phyloP scores from a whole-genome alignment of 345 rosid genomes.

The Dipteronia dyeriana region DNA sequence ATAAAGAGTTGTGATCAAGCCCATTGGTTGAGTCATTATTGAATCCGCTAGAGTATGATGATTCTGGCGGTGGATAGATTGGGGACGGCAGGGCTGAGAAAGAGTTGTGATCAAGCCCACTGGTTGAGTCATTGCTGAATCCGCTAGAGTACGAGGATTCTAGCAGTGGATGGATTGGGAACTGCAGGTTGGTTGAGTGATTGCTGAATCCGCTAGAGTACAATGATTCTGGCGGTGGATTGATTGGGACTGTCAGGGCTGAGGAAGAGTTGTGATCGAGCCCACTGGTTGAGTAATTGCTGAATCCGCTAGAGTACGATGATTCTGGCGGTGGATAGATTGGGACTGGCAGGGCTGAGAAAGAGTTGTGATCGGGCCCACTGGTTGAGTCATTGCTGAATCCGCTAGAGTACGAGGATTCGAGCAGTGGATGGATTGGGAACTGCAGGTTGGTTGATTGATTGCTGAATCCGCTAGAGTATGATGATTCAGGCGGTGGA shows the following conservation, averaged over 20 bases:
- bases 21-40: neutral
- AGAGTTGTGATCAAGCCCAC: neutral
- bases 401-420: neutral
- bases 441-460: too few species aligned
- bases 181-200: too few species aligned
- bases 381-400: neutral
- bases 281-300: neutral
- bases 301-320: neutral
- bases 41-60: neutral
- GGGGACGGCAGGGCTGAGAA: neutral
- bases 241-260: too few species aligned
- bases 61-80: neutral
- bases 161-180: neutral
- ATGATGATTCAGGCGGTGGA: neutral
- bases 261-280: neutral
- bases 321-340: neutral
- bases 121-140: neutral
- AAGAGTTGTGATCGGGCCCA: neutral
- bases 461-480: too few species aligned
- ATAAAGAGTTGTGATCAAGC: neutral
- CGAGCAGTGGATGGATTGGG: neutral
- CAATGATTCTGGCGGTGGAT: too few species aligned
- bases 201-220: too few species aligned
- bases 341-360: neutral
- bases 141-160: neutral